Conservation (phyloP, 306 rosid species). For the Cicer judaicum region DNA sequence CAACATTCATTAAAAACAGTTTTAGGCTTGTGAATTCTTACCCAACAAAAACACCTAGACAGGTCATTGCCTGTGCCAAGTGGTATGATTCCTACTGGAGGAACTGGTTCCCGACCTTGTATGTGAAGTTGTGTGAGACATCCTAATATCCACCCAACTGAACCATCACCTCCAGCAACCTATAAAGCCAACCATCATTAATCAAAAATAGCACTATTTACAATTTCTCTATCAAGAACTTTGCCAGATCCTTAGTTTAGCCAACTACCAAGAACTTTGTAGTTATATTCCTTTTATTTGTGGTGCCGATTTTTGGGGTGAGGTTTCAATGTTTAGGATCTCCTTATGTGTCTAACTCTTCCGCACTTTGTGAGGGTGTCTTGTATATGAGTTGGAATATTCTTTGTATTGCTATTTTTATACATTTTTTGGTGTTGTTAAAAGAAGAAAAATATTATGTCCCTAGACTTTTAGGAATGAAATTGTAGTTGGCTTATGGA, state of each 20-base stretch:
- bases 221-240: not conserved
- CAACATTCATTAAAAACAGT: constrained; percentile 25
- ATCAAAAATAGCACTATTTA: not conserved
- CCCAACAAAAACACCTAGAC: constrained; percentile 98
- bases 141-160: constrained; percentile 97
- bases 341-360: not conserved
- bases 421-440: not conserved
- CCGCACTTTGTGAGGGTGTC: not conserved
- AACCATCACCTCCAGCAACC: constrained; percentile 99
- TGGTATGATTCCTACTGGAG: constrained; percentile 88
- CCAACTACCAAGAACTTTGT: too few relatives aligned
- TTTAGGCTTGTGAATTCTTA: constrained; percentile 49
- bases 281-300: too few relatives aligned
- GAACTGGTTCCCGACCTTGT: constrained; percentile 64
- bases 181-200: constrained; percentile 51
- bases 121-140: constrained; percentile 71
- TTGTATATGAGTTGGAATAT: not conserved
- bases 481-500: not conserved
- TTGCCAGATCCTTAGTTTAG: not conserved
- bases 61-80: constrained; percentile 98
- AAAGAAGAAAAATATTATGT: not conserved
- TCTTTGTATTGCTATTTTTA: not conserved
- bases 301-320: not conserved
- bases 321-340: not conserved
- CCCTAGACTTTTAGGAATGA: not conserved